Conservation (phyloP, 192 early-diverging fungal genomes). For the Rhizophagus prolifer region DNA sequence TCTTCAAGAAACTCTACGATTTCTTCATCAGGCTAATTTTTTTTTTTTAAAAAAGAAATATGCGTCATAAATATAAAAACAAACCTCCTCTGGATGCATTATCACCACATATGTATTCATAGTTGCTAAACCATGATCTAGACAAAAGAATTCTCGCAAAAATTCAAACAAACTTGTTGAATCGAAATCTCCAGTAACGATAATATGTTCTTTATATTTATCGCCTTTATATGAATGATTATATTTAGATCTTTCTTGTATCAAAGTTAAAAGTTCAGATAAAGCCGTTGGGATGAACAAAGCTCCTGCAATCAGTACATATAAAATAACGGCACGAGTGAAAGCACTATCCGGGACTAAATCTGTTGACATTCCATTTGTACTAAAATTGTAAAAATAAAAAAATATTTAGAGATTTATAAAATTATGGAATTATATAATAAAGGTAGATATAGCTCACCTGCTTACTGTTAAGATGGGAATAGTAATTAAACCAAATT, state of each 20-base stretch:
- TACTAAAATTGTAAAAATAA: slow-evolving; percentile 36
- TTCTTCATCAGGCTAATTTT: slow-evolving; percentile 55
- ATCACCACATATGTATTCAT: slow-evolving; percentile 69
- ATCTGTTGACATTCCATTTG: slow-evolving; percentile 66
- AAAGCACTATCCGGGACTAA: slow-evolving; percentile 61
- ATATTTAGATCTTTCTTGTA: slow-evolving; percentile 61
- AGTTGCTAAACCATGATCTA: slow-evolving; percentile 69
- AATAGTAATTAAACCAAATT: slow-evolving; percentile 38
- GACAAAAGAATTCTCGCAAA: slow-evolving; percentile 76
- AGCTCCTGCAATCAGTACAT: slow-evolving; percentile 72
- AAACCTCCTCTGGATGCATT: slow-evolving; percentile 53
- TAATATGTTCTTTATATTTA: slow-evolving; percentile 55
- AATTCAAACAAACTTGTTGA: slow-evolving; percentile 59
- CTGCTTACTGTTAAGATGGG: slow-evolving; percentile 15
- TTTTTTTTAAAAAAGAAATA: neutral
- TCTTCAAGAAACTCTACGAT: slow-evolving; percentile 58
- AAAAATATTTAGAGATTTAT: too few species aligned
- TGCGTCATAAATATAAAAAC: slow-evolving; percentile 1
- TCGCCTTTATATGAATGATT: slow-evolving; percentile 50
- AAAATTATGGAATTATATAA: neutral
- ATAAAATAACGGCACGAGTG: slow-evolving; percentile 55
- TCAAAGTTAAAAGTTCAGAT: slow-evolving; percentile 61
- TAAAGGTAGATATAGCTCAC: slow-evolving; percentile 22
- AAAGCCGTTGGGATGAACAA: slow-evolving; percentile 67
- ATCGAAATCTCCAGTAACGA: slow-evolving; percentile 68